phyloP scores from a whole-genome alignment of 768 basidiomycete genomes.

The Auriscalpium orientale region DNA sequence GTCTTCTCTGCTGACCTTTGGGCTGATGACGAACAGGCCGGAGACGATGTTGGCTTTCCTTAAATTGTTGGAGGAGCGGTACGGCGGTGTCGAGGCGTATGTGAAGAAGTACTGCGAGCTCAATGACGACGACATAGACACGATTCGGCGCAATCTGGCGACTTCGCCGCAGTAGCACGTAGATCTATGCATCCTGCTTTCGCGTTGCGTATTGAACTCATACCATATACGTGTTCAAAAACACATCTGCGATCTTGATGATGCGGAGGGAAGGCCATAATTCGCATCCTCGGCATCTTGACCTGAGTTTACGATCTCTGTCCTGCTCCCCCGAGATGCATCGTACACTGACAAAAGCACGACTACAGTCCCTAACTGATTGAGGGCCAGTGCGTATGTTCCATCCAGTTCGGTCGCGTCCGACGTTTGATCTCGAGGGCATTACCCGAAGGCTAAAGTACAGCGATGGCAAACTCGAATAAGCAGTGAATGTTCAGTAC shows the following conservation, averaged over 20 bases:
- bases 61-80: conserved; percentile 49
- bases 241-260: background rate
- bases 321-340: background rate
- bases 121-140: conserved; percentile 52
- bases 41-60: conserved; percentile 77
- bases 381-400: too few relatives aligned
- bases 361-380: background rate
- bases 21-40: conserved; percentile 31
- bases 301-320: too few relatives aligned
- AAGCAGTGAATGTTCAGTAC: background rate
- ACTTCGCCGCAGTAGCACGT: conserved; percentile 2
- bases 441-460: background rate
- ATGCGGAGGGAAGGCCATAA: background rate
- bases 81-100: conserved; percentile 64
- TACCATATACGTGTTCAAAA: background rate
- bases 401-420: too few relatives aligned
- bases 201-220: background rate
- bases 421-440: too few relatives aligned
- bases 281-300: background rate
- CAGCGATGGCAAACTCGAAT: background rate
- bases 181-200: background rate
- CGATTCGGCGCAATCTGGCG: conserved; percentile 52
- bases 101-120: conserved; percentile 47
- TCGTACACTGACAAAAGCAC: background rate
- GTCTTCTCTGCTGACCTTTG: background rate